Percentiles rank a stretch among this genome's conserved stretches.
phyloP scores from a whole-genome alignment of 106 monocot species.

The Dendrobium chrysotoxum region DNA sequence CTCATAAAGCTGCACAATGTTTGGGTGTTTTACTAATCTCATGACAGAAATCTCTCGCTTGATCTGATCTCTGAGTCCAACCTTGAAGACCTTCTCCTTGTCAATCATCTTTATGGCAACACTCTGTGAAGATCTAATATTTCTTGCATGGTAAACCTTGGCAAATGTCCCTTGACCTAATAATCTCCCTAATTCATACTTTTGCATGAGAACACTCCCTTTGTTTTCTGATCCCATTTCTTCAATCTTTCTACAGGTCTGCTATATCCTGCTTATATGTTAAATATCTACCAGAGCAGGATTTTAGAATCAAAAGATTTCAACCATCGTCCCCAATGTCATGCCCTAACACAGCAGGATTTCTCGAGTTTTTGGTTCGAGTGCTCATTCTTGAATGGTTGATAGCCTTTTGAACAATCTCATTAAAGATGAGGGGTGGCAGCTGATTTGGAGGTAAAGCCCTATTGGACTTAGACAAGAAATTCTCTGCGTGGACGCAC shows the following conservation, averaged over 20 bases:
- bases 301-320: background rate
- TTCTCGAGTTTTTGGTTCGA: constrained; percentile 2
- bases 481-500: constrained; percentile 25
- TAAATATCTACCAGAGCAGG: background rate
- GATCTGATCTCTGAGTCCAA: constrained; percentile 36
- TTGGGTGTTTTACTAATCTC: constrained; percentile 32
- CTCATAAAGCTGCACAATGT: constrained; percentile 38
- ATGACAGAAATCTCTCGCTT: constrained; percentile 42
- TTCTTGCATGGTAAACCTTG: constrained; percentile 25
- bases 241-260: background rate
- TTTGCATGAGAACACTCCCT: constrained; percentile 24
- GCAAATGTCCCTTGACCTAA: constrained; percentile 30
- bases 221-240: constrained; percentile 20
- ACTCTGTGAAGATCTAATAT: constrained; percentile 21
- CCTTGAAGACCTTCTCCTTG: constrained; percentile 39
- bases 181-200: constrained; percentile 24
- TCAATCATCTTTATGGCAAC: constrained; percentile 40
- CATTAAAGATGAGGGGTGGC: constrained; percentile 16
- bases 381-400: background rate
- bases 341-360: constrained; percentile 16
- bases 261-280: background rate
- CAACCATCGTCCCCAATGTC: constrained; percentile 24
- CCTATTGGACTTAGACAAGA: constrained; percentile 18
- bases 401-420: constrained; percentile 6
- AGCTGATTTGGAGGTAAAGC: constrained; percentile 11